Conservation (phyloP, 805 yeast species). For the Millerago galiae region DNA sequence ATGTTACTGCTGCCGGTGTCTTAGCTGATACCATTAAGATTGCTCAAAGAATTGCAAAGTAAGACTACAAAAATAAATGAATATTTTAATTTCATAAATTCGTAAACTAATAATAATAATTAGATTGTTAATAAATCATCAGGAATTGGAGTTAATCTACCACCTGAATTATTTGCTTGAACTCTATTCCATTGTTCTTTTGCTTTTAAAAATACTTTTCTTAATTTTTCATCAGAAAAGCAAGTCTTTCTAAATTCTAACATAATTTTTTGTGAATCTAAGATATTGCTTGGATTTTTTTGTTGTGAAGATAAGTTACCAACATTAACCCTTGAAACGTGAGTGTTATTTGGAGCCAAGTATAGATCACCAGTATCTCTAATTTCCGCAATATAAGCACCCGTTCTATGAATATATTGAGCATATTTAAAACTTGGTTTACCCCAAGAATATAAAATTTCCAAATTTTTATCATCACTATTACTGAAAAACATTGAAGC, state of each 20-base stretch:
- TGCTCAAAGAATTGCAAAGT: constrained; percentile 62
- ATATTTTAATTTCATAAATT: neutral
- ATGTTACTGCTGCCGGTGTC: constrained; percentile 81
- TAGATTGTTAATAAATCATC: constrained; percentile 9
- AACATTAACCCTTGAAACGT: constrained; percentile 65
- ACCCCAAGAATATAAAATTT: constrained; percentile 88
- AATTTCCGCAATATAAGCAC: constrained; percentile 84
- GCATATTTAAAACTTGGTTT: constrained; percentile 72
- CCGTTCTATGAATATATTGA: constrained; percentile 86
- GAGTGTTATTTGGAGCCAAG: constrained; percentile 82
- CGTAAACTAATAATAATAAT: neutral
- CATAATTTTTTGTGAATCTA: constrained; percentile 74
- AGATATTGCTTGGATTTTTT: constrained; percentile 26
- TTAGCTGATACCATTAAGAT: constrained; percentile 89
- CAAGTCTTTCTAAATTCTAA: constrained; percentile 60
- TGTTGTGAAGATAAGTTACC: constrained; percentile 31
- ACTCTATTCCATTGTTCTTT: constrained; percentile 35
- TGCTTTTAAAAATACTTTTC: constrained; percentile 54
- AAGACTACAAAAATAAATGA: neutral
- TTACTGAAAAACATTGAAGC: constrained; percentile 59
- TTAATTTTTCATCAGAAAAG: constrained; percentile 40
- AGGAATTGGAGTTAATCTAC: constrained; percentile 9
- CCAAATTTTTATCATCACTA: constrained; percentile 42
- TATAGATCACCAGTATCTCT: constrained; percentile 72
- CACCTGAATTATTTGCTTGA: neutral